A percentile compares a stretch with the other conserved stretches of the same genome.
Conservation (phyloP, 805 yeast genomes). For the Sugiyamaella lignohabitans region DNA sequence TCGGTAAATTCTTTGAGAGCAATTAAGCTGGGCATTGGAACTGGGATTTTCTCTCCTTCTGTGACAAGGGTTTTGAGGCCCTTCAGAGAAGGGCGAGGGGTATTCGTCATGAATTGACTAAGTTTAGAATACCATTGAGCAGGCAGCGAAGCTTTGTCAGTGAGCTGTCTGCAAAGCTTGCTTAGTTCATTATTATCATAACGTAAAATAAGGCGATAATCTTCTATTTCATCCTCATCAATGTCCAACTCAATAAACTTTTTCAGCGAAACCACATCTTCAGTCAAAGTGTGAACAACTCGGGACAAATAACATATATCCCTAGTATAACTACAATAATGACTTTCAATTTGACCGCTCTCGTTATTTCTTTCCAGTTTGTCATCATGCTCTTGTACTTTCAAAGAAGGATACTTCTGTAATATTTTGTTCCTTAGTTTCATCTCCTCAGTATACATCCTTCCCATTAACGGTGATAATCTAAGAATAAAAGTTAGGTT, state of each 20-base stretch:
- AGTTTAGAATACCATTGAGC: conserved; percentile 47
- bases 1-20: conserved; percentile 39
- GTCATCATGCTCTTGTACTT: not conserved
- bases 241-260: conserved; percentile 8
- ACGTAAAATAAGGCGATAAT: conserved; percentile 9
- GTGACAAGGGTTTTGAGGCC: conserved; percentile 38
- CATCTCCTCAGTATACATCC: conserved; percentile 11
- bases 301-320: conserved; percentile 16
- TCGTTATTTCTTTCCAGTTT: not conserved
- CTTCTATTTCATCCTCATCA: conserved; percentile 1
- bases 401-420: conserved; percentile 9
- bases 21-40: conserved; percentile 34
- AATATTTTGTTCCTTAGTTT: conserved; percentile 6
- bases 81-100: conserved; percentile 43
- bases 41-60: conserved; percentile 52
- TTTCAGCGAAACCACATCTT: conserved; percentile 7
- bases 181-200: conserved; percentile 50
- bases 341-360: not conserved
- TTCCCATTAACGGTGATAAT: conserved; percentile 3
- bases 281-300: conserved; percentile 4
- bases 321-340: conserved; percentile 7
- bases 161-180: conserved; percentile 33
- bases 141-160: conserved; percentile 40
- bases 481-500: conserved; percentile 2
- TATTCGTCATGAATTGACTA: conserved; percentile 35